A percentile compares a stretch with the other conserved stretches of the same genome.
Conservation (phyloP, 2,329 filamentous ascomycete species). For the Aphanoascus verrucosus region DNA sequence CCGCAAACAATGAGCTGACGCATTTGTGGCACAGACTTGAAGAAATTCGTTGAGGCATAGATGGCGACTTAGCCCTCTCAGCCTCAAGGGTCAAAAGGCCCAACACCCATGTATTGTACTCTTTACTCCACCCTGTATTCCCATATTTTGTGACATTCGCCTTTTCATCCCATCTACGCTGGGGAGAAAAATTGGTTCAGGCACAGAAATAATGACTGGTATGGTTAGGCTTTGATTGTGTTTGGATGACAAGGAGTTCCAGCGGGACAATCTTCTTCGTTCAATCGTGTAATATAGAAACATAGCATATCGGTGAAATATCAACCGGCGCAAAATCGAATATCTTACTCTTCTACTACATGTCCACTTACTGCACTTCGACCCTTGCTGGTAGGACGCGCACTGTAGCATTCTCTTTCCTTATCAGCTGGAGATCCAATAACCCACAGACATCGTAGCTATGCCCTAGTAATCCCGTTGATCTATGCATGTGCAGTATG, state of each 20-base stretch:
- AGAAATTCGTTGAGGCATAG: conserved; percentile 68
- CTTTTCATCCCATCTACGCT: background rate
- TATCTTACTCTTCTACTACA: background rate
- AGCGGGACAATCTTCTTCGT: background rate
- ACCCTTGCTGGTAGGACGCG: no score
- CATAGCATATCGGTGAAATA: background rate
- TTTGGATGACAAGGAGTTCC: conserved; percentile 5
- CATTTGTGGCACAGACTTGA: conserved; percentile 50
- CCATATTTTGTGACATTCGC: background rate
- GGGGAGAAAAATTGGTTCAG: background rate
- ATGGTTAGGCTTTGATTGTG: background rate
- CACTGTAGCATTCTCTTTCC: no score
- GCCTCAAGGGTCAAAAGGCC: background rate
- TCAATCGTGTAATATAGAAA: conserved; percentile 5
- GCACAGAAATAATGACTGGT: background rate
- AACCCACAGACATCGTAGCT: no score
- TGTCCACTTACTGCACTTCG: no score
- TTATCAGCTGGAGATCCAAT: no score
- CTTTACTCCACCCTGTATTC: conserved; percentile 2
- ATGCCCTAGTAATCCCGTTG: no score
- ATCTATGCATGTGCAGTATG: no score
- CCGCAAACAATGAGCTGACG: conserved; percentile 15
- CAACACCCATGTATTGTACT: background rate
- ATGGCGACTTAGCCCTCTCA: background rate
- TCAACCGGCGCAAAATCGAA: background rate